phyloP scores from a whole-genome alignment of 495 filamentous ascomycete species.

The Tuber magnatum region DNA sequence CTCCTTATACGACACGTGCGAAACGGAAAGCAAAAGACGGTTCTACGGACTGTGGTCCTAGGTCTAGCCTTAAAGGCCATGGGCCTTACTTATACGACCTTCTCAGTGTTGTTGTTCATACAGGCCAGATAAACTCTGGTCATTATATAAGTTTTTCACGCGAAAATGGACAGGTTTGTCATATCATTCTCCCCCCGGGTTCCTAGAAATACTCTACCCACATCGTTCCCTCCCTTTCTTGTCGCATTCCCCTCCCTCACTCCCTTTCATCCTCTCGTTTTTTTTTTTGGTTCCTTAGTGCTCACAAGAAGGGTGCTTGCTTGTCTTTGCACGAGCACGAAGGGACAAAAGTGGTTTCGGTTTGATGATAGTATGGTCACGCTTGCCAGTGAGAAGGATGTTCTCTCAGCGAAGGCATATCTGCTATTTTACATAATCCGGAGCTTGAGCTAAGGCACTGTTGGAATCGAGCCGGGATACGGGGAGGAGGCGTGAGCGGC shows the following conservation, averaged over 20 bases:
- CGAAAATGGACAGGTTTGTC: slow-evolving; percentile 63
- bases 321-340: slow-evolving; percentile 15
- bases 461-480: not conserved
- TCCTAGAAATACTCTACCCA: not conserved
- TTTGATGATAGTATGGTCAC: slow-evolving; percentile 92
- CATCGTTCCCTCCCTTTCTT: not conserved
- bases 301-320: slow-evolving; percentile 22
- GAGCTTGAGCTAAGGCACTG: slow-evolving; percentile 24
- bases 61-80: slow-evolving; percentile 11
- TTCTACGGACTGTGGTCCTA: slow-evolving; percentile 39
- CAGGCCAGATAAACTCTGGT: slow-evolving; percentile 77
- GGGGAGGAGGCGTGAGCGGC: not conserved
- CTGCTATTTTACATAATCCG: slow-evolving; percentile 78
- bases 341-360: slow-evolving; percentile 62
- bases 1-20: slow-evolving; percentile 69
- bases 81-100: slow-evolving; percentile 68
- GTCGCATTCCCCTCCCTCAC: not conserved
- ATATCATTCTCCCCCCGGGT: not conserved
- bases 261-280: not conserved
- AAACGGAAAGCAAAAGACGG: slow-evolving; percentile 38
- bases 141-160: slow-evolving; percentile 86
- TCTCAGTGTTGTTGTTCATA: slow-evolving; percentile 75
- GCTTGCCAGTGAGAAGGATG: slow-evolving; percentile 65
- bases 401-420: slow-evolving; percentile 74
- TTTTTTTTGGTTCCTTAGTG: not conserved